A percentile compares a stretch with the other conserved stretches of the same genome.
Conservation (phyloP, 441 rosid species). For the Macaranga tanarius region DNA sequence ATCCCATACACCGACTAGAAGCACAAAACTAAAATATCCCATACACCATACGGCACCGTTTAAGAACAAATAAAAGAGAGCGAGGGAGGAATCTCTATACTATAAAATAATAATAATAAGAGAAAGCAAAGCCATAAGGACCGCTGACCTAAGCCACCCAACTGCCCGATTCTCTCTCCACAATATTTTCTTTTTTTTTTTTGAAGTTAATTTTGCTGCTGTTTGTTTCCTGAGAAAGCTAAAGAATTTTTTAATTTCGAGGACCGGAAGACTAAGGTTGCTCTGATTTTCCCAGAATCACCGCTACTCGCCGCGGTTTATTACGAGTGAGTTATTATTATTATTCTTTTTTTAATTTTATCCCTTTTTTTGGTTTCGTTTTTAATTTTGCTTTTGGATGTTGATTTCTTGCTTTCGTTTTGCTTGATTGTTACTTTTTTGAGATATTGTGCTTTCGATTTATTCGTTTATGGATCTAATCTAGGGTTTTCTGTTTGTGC, state of each 20-base stretch:
- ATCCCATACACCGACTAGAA: too few species aligned
- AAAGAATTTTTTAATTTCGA: background rate
- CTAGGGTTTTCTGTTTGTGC: constrained; percentile 18
- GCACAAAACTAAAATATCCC: too few species aligned
- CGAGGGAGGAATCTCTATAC: background rate
- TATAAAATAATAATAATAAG: background rate
- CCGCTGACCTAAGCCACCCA: constrained; percentile 16
- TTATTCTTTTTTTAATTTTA: background rate
- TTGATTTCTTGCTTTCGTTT: background rate
- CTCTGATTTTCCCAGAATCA: background rate
- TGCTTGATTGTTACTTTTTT: constrained; percentile 1
- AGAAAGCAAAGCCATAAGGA: background rate
- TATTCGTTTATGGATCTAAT: constrained; percentile 28
- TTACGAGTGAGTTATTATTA: constrained; percentile 15
- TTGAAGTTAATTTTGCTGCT: constrained; percentile 15
- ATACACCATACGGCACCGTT: too few species aligned
- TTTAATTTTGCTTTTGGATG: background rate
- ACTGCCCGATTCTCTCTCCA: background rate
- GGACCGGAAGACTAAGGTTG: background rate
- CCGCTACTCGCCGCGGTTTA: constrained; percentile 18
- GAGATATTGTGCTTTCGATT: constrained; percentile 2
- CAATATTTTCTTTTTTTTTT: background rate
- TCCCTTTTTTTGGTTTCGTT: background rate
- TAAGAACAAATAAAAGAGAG: background rate
- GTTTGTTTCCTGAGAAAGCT: constrained; percentile 19